Percentiles rank a stretch among this genome's conserved stretches.
phyloP scores from a whole-genome alignment of 805 yeast species.

The Saccharomyces eubayanus region DNA sequence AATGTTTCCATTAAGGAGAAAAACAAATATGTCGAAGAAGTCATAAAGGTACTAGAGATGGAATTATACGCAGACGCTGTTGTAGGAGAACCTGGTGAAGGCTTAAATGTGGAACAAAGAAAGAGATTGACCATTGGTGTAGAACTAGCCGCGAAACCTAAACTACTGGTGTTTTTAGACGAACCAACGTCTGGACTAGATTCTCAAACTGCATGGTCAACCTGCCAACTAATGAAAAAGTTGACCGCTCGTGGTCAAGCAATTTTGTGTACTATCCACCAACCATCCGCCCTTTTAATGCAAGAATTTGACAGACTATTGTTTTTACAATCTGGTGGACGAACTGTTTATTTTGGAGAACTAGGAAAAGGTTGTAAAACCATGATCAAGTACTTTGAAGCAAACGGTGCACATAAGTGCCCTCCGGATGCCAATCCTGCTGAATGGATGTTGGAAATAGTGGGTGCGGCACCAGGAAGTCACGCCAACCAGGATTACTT shows the following conservation, averaged over 20 bases:
- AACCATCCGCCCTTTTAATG: slow-evolving; percentile 56
- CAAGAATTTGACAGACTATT: slow-evolving; percentile 53
- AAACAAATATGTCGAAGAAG: slow-evolving; percentile 50
- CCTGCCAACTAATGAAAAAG: slow-evolving; percentile 48
- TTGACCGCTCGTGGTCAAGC: slow-evolving; percentile 59
- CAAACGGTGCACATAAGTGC: slow-evolving; percentile 51
- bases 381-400: slow-evolving; percentile 52
- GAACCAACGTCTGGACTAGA: slow-evolving; percentile 66
- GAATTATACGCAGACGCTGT: slow-evolving; percentile 56
- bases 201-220: slow-evolving; percentile 51
- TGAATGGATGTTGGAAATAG: slow-evolving; percentile 79
- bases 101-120: slow-evolving; percentile 52
- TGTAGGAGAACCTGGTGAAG: slow-evolving; percentile 61
- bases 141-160: slow-evolving; percentile 54
- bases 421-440: slow-evolving; percentile 64
- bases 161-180: slow-evolving; percentile 47
- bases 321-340: slow-evolving; percentile 58
- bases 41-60: slow-evolving; percentile 56
- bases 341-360: slow-evolving; percentile 67
- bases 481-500: slow-evolving; percentile 57
- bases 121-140: slow-evolving; percentile 56
- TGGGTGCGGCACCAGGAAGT: slow-evolving; percentile 70
- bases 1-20: slow-evolving; percentile 43
- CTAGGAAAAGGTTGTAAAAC: slow-evolving; percentile 42
- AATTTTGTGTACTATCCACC: slow-evolving; percentile 63